A percentile compares a stretch with the other conserved stretches of the same genome.
phyloP scores from a whole-genome alignment of 169 alveolate genomes.

The Plasmodium fragile region DNA sequence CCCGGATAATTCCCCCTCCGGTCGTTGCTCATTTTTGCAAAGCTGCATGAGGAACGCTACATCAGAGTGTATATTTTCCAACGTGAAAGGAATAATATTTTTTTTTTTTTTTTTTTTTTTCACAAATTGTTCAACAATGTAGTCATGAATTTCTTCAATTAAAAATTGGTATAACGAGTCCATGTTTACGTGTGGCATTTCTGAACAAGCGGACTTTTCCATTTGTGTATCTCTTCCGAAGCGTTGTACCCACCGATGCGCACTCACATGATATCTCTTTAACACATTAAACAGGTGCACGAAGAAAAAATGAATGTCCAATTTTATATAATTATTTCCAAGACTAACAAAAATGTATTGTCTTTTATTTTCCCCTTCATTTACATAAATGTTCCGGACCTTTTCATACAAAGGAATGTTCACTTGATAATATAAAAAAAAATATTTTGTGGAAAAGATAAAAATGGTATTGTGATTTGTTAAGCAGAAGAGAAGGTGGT shows the following conservation, averaged over 20 bases:
- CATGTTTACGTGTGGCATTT: neutral
- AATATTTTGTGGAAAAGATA: constrained; percentile 35
- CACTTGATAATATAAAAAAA: constrained; percentile 38
- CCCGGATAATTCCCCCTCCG: neutral
- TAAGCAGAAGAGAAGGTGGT: constrained; percentile 39
- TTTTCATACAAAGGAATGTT: constrained; percentile 43
- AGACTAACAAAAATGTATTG: constrained; percentile 42
- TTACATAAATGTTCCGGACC: constrained; percentile 21
- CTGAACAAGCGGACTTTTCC: neutral
- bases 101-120: constrained; percentile 39
- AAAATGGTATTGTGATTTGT: constrained; percentile 41
- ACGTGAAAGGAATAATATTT: constrained; percentile 42
- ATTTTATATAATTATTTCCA: constrained; percentile 8
- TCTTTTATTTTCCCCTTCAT: neutral
- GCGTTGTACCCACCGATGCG: neutral
- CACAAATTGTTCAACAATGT: constrained; percentile 22
- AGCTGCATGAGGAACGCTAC: neutral
- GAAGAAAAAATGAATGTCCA: constrained; percentile 18
- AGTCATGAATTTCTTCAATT: constrained; percentile 51
- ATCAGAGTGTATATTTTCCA: constrained; percentile 10
- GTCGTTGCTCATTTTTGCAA: neutral
- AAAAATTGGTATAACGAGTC: neutral
- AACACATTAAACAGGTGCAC: constrained; percentile 35
- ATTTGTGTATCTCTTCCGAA: neutral
- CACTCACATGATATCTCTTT: constrained; percentile 38